Percentiles rank a stretch among this genome's conserved stretches.
Conservation (phyloP, 2,329 filamentous ascomycete species). For the Colletotrichum graminicola region DNA sequence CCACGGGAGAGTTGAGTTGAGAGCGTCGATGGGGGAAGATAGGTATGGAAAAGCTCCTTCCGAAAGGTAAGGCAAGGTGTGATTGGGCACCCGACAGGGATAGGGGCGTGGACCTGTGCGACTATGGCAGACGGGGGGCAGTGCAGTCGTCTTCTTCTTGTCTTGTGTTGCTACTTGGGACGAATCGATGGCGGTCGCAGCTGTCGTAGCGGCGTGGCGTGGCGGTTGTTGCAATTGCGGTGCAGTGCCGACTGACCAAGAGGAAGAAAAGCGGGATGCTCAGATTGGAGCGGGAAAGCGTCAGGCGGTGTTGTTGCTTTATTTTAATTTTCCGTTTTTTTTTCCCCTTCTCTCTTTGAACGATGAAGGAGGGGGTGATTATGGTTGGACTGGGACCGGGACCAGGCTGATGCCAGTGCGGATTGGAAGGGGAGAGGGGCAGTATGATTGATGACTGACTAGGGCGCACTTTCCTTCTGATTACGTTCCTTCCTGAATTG, state of each 20-base stretch:
- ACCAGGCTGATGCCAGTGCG: conserved; percentile 36
- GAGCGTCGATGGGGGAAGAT: conserved; percentile 10
- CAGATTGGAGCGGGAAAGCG: conserved; percentile 9
- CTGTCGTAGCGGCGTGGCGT: not conserved
- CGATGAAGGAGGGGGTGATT: conserved; percentile 24
- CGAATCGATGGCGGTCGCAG: conserved; percentile 3
- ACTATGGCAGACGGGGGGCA: not conserved
- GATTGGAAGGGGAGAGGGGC: conserved; percentile 35
- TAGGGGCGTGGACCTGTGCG: conserved; percentile 25
- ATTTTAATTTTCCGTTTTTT: conserved; percentile 6
- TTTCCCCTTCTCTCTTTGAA: conserved; percentile 6
- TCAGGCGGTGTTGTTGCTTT: conserved; percentile 26
- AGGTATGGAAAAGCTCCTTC: conserved; percentile 23
- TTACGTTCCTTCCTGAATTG: conserved; percentile 30
- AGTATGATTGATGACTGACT: conserved; percentile 36
- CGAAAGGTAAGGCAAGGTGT: conserved; percentile 11
- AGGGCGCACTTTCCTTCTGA: conserved; percentile 34
- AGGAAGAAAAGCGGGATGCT: conserved; percentile 40
- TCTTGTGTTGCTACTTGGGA: conserved; percentile 6
- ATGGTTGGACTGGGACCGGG: conserved; percentile 19
- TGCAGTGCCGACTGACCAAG: conserved; percentile 26
- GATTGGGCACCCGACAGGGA: conserved; percentile 29
- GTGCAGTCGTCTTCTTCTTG: not conserved
- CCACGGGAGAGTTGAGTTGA: conserved; percentile 30
- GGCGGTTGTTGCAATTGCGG: not conserved